A percentile compares a stretch with the other conserved stretches of the same genome.
Conservation (phyloP, 176 grass and related monocot species). For the Juncus inflexus region DNA sequence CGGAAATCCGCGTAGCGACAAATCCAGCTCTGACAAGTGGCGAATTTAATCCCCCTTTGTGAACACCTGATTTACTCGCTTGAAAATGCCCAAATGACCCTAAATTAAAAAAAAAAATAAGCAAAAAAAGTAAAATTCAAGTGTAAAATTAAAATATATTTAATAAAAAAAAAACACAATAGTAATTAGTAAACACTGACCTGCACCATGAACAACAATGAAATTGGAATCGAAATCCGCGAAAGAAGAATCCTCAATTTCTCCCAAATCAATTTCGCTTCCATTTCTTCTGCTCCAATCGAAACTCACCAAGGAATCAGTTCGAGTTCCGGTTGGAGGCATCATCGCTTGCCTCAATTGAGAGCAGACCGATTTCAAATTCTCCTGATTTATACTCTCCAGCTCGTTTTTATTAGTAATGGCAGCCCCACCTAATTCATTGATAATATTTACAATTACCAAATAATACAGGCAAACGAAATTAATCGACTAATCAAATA, state of each 20-base stretch:
- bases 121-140: no score
- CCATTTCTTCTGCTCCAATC: slow-evolving; percentile 71
- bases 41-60: slow-evolving; percentile 76
- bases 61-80: slow-evolving; percentile 88
- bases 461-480: no score
- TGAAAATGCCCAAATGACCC: slow-evolving; percentile 99
- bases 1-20: slow-evolving; percentile 94
- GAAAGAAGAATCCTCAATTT: slow-evolving; percentile 18
- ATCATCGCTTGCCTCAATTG: slow-evolving; percentile 81
- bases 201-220: slow-evolving; percentile 82
- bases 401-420: slow-evolving; percentile 91
- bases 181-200: slow-evolving; percentile 19
- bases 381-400: slow-evolving; percentile 61
- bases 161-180: no score
- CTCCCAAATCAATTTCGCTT: slow-evolving; percentile 31
- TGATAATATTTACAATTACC: no score
- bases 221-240: slow-evolving; percentile 61
- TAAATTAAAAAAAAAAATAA: slow-evolving; percentile 23
- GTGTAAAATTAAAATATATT: no score
- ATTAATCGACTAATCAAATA: background rate
- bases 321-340: slow-evolving; percentile 2
- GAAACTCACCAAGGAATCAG: slow-evolving; percentile 39
- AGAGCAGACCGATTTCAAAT: slow-evolving; percentile 51
- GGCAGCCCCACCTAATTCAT: slow-evolving; percentile 69
- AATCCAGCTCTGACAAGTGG: slow-evolving; percentile 87